Evolutionary conservation across 2,329 filamentous ascomycete genomes (phyloP), one percentile per base, ranked within the genome.

Genomic region (Ophiocordyceps polyrhachis-furcata): DNA sequence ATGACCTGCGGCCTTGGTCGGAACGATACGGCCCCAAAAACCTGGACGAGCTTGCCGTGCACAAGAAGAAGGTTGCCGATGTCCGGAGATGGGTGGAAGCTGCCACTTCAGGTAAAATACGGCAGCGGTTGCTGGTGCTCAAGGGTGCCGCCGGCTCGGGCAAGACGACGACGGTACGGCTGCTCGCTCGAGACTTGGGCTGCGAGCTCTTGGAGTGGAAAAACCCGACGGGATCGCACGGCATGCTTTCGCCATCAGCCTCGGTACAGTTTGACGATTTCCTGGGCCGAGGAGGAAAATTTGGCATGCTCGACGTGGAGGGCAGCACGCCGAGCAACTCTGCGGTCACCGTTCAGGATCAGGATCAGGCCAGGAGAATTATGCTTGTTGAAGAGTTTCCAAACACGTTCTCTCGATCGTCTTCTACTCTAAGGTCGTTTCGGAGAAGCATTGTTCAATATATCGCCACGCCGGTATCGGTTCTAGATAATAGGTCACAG

Each of bases 251-350:
- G 43, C 67, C 78, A 40, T 88, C 87, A 1, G 71, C 79, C 28
- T 77, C 84, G 5, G 71, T 77, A 7, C 83, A 93, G 52, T 98
- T 98, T 55, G 85, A 93, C 52, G 89, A 96, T 49, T 98, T 96
- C 52, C 68, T 98, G 47, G 80, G 77, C 12, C 75, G 87, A 46
- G 81, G 85, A 45, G 81, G 85, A 46, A 83, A 80, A 49, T 94
- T 91, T 60, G 76, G 80, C 15, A 81, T 80, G 45, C 69, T 94
- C 41, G 71, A 81, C 47, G 59, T 57, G 40, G 60, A 63, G 40
- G 49, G 46, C 40, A 20, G 56, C 56, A 40, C 35, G 2, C 49
- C 55, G 4, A 49, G 40, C 45, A 54, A 44, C 25, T 50, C 53
- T 11, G 52, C 53, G 7, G 42, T 42, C 28, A 19, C 44, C 7